Conservation (phyloP, 805 yeast species). For the Henningerozyma blattae region DNA sequence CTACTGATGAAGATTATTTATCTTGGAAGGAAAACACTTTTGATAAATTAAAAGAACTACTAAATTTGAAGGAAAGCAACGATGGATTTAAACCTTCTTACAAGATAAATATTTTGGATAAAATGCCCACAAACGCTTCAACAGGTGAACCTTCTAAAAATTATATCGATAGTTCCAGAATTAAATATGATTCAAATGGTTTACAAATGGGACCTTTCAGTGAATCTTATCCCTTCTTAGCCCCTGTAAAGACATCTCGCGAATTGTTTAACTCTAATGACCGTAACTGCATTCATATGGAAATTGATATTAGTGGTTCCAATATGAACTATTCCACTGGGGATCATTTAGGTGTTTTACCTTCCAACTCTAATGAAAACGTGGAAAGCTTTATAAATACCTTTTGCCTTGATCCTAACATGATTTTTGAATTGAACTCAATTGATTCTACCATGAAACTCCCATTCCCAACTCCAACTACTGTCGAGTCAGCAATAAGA, state of each 20-base stretch:
- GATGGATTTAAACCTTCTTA: constrained; percentile 67
- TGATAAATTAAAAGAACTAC: constrained; percentile 47
- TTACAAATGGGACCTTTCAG: constrained; percentile 61
- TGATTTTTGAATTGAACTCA: constrained; percentile 51
- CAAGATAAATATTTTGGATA: constrained; percentile 29
- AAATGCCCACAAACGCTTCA: constrained; percentile 33
- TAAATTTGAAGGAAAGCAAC: constrained; percentile 63
- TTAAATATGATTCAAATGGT: constrained; percentile 26
- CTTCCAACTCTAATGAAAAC: constrained; percentile 73
- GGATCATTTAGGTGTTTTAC: constrained; percentile 92
- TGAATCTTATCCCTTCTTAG: constrained; percentile 70
- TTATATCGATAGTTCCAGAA: constrained; percentile 30
- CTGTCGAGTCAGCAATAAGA: constrained; percentile 78
- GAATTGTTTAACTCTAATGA: constrained; percentile 58
- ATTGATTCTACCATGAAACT: constrained; percentile 55
- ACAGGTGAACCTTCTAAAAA: constrained; percentile 72
- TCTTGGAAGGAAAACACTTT: constrained; percentile 81
- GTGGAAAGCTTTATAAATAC: constrained; percentile 53
- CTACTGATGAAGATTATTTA: constrained; percentile 89
- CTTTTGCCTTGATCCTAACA: constrained; percentile 39
- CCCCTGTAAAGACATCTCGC: constrained; percentile 45
- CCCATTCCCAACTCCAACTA: constrained; percentile 71
- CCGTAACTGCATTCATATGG: constrained; percentile 83
- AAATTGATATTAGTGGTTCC: constrained; percentile 67
- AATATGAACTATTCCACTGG: constrained; percentile 84